Evolutionary conservation across 306 rosid species (phyloP).

Genomic region (Trifolium fragiferum): DNA sequence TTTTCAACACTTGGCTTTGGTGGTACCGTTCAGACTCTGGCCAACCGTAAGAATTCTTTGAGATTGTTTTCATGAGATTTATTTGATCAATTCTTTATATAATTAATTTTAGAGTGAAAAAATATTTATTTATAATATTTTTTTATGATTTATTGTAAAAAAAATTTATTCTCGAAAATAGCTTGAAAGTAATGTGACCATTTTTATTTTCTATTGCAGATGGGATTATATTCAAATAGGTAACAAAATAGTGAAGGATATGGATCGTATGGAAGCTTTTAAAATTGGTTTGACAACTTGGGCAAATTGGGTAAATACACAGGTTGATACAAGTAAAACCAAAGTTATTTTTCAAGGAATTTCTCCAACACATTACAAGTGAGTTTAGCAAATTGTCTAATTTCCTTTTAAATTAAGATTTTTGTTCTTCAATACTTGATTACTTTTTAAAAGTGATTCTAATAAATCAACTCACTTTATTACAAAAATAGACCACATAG

Average conservation of each 20-base stretch:
- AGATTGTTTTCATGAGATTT: too few relatives aligned
- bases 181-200: neutral
- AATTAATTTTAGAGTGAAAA: too few relatives aligned
- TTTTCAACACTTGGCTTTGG: conserved; percentile 88
- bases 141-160: too few relatives aligned
- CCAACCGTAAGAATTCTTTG: conserved; percentile 62
- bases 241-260: conserved; percentile 49
- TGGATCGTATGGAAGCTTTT: conserved; percentile 76
- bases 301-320: conserved; percentile 67
- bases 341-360: conserved; percentile 68
- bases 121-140: too few relatives aligned
- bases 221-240: conserved; percentile 75
- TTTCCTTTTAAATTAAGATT: too few relatives aligned
- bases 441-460: too few relatives aligned
- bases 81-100: too few relatives aligned
- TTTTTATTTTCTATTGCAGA: conserved; percentile 40
- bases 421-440: too few relatives aligned
- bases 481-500: too few relatives aligned
- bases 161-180: too few relatives aligned
- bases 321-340: conserved; percentile 52
- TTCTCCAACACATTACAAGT: conserved; percentile 71
- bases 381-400: conserved; percentile 7
- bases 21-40: conserved; percentile 61
- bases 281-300: conserved; percentile 60
- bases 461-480: too few relatives aligned